A percentile compares a stretch with the other conserved stretches of the same genome.
phyloP scores from a whole-genome alignment of 2,329 filamentous ascomycete species.

The Paracamarosporium sp. region DNA sequence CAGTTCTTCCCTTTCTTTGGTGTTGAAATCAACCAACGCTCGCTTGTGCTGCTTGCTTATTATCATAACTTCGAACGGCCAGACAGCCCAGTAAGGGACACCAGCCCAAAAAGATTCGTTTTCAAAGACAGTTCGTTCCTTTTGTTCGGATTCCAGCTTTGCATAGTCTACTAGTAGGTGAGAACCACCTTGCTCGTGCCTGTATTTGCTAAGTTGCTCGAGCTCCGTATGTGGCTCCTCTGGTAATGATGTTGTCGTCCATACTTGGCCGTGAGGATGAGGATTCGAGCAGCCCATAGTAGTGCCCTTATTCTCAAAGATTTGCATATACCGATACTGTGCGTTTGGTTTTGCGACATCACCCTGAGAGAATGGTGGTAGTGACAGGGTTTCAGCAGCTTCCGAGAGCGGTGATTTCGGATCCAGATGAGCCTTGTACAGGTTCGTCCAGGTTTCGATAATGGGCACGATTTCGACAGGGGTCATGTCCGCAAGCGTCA shows the following conservation, averaged over 20 bases:
- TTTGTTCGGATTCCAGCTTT: slow-evolving; percentile 78
- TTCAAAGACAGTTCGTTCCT: slow-evolving; percentile 86
- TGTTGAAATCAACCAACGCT: slow-evolving; percentile 80
- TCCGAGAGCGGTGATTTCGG: slow-evolving; percentile 69
- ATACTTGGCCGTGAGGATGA: slow-evolving; percentile 95
- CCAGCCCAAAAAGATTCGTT: slow-evolving; percentile 85
- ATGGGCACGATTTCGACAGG: slow-evolving; percentile 79
- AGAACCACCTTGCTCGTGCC: slow-evolving; percentile 71
- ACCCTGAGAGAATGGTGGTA: slow-evolving; percentile 56
- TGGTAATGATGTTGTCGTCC: slow-evolving; percentile 89
- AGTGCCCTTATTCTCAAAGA: slow-evolving; percentile 98
- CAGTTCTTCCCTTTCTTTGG: slow-evolving; percentile 73
- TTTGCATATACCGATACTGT: slow-evolving; percentile 97
- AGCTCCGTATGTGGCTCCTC: slow-evolving; percentile 88
- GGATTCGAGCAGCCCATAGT: slow-evolving; percentile 99
- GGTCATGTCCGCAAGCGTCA: slow-evolving; percentile 90
- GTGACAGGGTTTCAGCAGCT: slow-evolving; percentile 52
- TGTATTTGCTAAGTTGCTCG: slow-evolving; percentile 79
- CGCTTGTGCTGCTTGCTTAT: slow-evolving; percentile 84
- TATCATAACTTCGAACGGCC: slow-evolving; percentile 96
- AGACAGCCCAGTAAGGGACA: slow-evolving; percentile 97
- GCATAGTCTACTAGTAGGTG: slow-evolving; percentile 89
- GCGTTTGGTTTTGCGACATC: slow-evolving; percentile 64
- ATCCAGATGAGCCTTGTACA: slow-evolving; percentile 84
- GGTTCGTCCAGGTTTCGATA: slow-evolving; percentile 87